phyloP scores from a whole-genome alignment of 169 alveolate species.

The Babesia ovata region DNA sequence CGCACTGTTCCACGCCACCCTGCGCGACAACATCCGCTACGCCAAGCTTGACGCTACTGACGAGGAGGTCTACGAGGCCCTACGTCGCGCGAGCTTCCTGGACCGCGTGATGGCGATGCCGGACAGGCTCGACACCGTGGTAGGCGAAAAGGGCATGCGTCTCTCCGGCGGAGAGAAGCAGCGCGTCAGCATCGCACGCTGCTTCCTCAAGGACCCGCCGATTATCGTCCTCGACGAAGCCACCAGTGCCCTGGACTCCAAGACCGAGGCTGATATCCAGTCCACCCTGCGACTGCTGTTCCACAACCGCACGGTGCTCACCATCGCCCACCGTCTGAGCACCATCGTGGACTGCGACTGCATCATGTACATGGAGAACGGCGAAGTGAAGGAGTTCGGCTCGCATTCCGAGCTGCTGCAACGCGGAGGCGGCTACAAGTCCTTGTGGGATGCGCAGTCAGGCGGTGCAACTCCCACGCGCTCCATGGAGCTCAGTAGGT shows the following conservation, averaged over 20 bases:
- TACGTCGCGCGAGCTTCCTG: slow-evolving; percentile 85
- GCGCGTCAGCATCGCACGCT: slow-evolving; percentile 95
- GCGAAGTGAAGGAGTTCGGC: slow-evolving; percentile 87
- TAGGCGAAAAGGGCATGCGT: slow-evolving; percentile 95
- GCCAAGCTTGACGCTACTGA: slow-evolving; percentile 86
- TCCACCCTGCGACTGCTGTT: slow-evolving; percentile 72
- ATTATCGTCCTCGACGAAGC: slow-evolving; percentile 97
- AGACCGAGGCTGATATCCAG: slow-evolving; percentile 84
- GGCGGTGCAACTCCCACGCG: neutral
- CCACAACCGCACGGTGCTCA: slow-evolving; percentile 82
- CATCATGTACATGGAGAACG: slow-evolving; percentile 82
- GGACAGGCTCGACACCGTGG: slow-evolving; percentile 87
- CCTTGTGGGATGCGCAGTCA: slow-evolving; percentile 81
- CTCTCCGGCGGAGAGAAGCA: slow-evolving; percentile 98
- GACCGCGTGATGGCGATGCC: slow-evolving; percentile 84
- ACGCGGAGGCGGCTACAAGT: slow-evolving; percentile 70
- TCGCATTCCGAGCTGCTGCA: slow-evolving; percentile 82
- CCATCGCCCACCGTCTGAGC: slow-evolving; percentile 91
- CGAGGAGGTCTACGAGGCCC: slow-evolving; percentile 80
- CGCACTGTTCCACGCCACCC: slow-evolving; percentile 84
- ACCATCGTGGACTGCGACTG: slow-evolving; percentile 82
- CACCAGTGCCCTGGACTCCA: slow-evolving; percentile 94
- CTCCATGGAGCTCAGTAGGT: neutral
- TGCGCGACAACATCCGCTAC: slow-evolving; percentile 87
- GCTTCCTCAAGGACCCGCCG: slow-evolving; percentile 91